Percentiles rank a stretch among this genome's conserved stretches.
phyloP scores from a whole-genome alignment of 2,329 filamentous ascomycete species.

The Metarhizium anisopliae region DNA sequence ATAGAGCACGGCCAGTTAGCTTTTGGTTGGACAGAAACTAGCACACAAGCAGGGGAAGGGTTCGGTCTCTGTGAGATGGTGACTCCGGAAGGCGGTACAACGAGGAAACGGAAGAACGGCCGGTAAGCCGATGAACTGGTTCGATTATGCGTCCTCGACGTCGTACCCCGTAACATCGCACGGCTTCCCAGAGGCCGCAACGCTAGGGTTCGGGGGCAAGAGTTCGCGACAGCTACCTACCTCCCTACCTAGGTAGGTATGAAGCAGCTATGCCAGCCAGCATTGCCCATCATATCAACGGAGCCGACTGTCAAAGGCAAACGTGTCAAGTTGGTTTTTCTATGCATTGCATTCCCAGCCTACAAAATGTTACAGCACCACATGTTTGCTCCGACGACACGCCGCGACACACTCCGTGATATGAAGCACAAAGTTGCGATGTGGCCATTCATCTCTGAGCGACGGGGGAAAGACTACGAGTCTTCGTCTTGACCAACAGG shows the following conservation, averaged over 20 bases:
- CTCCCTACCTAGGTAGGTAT: no score
- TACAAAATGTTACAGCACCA: background rate
- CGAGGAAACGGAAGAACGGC: background rate
- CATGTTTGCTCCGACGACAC: background rate
- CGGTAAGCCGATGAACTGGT: background rate
- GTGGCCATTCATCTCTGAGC: background rate
- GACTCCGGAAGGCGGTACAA: background rate
- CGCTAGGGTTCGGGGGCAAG: background rate
- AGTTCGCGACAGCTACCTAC: background rate
- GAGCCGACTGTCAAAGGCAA: background rate
- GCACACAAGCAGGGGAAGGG: background rate
- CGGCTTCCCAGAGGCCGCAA: background rate
- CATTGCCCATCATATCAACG: background rate
- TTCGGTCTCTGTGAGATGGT: background rate
- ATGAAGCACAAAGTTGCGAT: background rate
- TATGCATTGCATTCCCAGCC: background rate
- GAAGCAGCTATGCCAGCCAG: background rate
- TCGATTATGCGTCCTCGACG: background rate
- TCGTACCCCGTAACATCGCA: background rate
- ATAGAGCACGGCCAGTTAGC: background rate
- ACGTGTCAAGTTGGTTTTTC: background rate
- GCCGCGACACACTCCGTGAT: background rate
- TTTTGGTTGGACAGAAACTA: background rate
- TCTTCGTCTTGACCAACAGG: background rate
- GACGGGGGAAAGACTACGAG: background rate